A percentile compares a stretch with the other conserved stretches of the same genome.
These are phyloP conservation scores for Colletotrichum siamense DNA, from an alignment of 2,329 filamentous ascomycete genomes.

Conservation along the genomic window DNA sequence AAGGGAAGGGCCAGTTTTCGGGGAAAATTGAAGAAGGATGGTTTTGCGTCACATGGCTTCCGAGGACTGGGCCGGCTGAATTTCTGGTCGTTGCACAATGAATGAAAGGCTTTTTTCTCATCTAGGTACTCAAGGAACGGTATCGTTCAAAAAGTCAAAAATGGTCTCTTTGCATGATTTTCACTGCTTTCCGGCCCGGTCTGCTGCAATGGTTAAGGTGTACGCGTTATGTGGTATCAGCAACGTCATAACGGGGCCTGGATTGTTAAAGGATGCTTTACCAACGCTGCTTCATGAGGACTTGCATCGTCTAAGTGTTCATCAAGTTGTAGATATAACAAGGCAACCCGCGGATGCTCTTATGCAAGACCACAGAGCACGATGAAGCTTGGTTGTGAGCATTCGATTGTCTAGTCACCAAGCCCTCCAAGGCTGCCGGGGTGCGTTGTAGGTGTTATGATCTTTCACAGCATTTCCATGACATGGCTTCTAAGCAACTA, in stretches of 20 bases:
- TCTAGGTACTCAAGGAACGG: constrained; percentile 22
- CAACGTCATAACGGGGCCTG: not conserved
- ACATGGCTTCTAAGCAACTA: no score
- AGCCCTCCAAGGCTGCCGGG: no score
- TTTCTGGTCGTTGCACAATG: constrained; percentile 23
- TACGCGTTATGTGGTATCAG: not conserved
- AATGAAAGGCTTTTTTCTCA: constrained; percentile 23
- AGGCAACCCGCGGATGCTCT: not conserved
- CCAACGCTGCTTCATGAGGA: no score
- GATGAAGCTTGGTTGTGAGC: no score
- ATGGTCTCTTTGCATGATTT: constrained; percentile 23
- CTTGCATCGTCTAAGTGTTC: no score
- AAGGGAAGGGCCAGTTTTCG: constrained; percentile 23
- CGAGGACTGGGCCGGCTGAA: constrained; percentile 22
- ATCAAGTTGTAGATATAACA: no score
- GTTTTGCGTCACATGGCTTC: constrained; percentile 20
- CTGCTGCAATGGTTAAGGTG: not conserved
- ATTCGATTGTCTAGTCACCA: no score
- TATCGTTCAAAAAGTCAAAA: constrained; percentile 24
- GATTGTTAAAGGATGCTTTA: no score
- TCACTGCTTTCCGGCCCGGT: not conserved
- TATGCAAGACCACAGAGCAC: not conserved
- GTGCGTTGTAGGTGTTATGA: no score
- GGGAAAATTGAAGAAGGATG: constrained; percentile 16
- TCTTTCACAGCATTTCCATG: no score